A percentile compares a stretch with the other conserved stretches of the same genome.
These are phyloP conservation scores for Phlebiopsis gigantea DNA, from an alignment of 768 basidiomycete genomes.

Conservation along the genomic window DNA sequence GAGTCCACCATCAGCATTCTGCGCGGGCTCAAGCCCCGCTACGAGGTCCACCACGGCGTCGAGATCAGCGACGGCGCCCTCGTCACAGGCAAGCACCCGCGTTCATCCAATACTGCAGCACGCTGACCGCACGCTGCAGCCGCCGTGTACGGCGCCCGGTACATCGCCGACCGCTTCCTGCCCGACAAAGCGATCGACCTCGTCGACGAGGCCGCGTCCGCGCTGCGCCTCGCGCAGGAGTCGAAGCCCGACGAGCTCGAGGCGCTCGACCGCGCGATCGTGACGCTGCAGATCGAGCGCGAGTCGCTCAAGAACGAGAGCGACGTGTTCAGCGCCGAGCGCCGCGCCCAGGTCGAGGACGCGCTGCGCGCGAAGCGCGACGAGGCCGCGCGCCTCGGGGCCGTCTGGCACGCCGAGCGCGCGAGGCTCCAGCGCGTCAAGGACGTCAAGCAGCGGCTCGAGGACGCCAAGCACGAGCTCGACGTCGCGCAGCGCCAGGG, in stretches of 20 bases:
- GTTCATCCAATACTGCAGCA: too few species aligned
- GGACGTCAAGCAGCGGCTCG: slow-evolving; percentile 66
- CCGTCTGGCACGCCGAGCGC: slow-evolving; percentile 75
- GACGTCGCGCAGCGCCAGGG: slow-evolving; percentile 88
- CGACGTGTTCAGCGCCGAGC: slow-evolving; percentile 78
- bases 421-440: slow-evolving; percentile 64
- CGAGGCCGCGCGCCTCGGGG: slow-evolving; percentile 55
- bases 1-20: slow-evolving; percentile 83
- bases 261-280: slow-evolving; percentile 72
- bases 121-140: slow-evolving; percentile 23
- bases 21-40: slow-evolving; percentile 76
- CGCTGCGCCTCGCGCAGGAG: slow-evolving; percentile 83
- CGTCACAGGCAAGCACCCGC: slow-evolving; percentile 49
- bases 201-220: slow-evolving; percentile 88
- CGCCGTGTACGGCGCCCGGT: slow-evolving; percentile 78
- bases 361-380: slow-evolving; percentile 56
- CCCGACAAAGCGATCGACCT: slow-evolving; percentile 93
- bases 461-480: slow-evolving; percentile 79
- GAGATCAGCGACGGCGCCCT: slow-evolving; percentile 86
- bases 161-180: slow-evolving; percentile 82
- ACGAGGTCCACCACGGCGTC: slow-evolving; percentile 92
- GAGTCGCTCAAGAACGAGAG: slow-evolving; percentile 86
- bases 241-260: slow-evolving; percentile 85
- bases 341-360: slow-evolving; percentile 60
- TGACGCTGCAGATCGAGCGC: slow-evolving; percentile 85